A percentile compares a stretch with the other conserved stretches of the same genome.
phyloP scores from a whole-genome alignment of 2,329 filamentous ascomycete species.

The Penicillium sp. region DNA sequence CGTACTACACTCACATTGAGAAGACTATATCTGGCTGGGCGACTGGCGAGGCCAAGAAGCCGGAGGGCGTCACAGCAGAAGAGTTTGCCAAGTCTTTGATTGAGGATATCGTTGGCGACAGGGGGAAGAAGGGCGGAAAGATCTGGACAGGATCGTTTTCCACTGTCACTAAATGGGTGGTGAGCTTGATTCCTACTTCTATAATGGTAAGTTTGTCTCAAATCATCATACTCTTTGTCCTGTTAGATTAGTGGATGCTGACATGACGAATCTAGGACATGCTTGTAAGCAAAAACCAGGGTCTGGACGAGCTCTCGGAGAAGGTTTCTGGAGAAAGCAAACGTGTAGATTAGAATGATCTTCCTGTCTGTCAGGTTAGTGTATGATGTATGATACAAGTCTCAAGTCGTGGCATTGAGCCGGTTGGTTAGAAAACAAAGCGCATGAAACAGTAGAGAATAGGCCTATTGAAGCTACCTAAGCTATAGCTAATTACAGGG shows the following conservation, averaged over 20 bases:
- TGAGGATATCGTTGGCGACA: constrained; percentile 15
- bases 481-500: too few species aligned
- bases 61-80: constrained; percentile 11
- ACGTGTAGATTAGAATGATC: not conserved
- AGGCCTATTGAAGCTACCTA: not conserved
- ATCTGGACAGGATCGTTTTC: constrained; percentile 14
- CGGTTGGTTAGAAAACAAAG: not conserved
- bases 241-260: not conserved
- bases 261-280: not conserved
- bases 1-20: constrained; percentile 9
- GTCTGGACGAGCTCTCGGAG: not conserved
- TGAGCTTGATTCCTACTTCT: constrained; percentile 12
- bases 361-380: too few species aligned
- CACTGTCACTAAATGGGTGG: constrained; percentile 4
- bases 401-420: not conserved
- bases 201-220: constrained; percentile 12
- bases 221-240: not conserved
- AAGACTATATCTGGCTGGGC: constrained; percentile 15
- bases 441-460: not conserved
- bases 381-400: not conserved
- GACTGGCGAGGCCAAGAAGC: constrained; percentile 9
- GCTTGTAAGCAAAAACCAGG: not conserved
- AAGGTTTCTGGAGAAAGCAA: not conserved
- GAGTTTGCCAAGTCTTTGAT: constrained; percentile 13
- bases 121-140: not conserved